Evolutionary conservation across 2,329 filamentous ascomycete species (phyloP).

Genomic region (Penicillium vulpinum): DNA sequence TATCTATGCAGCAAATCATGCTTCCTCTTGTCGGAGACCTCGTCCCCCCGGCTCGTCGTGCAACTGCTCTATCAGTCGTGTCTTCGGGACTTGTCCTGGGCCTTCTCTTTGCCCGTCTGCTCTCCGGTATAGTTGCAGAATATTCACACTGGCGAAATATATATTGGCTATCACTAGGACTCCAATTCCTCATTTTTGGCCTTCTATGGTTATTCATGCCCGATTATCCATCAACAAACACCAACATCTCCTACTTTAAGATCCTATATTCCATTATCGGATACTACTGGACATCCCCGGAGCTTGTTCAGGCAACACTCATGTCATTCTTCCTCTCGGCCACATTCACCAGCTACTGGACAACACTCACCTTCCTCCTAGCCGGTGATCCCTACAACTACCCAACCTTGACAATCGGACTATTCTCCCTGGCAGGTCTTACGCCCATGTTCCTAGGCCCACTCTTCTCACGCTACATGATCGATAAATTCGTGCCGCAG

Average conservation of each 20-base stretch:
- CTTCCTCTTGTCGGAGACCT: conserved; percentile 78
- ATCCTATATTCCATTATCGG: conserved; percentile 65
- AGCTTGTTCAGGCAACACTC: conserved; percentile 69
- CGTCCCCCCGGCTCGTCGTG: conserved; percentile 66
- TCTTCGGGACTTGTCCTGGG: conserved; percentile 74
- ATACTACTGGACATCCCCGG: conserved; percentile 65
- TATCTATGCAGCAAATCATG: conserved; percentile 59
- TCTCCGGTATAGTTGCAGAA: conserved; percentile 73
- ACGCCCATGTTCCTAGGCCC: conserved; percentile 67
- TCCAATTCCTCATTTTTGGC: conserved; percentile 67
- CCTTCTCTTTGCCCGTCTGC: conserved; percentile 71
- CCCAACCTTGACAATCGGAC: conserved; percentile 66
- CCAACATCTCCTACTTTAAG: conserved; percentile 62
- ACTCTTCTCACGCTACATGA: conserved; percentile 67
- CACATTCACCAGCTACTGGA: conserved; percentile 69
- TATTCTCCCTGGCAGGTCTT: conserved; percentile 78
- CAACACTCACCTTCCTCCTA: conserved; percentile 76
- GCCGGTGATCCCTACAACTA: conserved; percentile 69
- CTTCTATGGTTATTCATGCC: conserved; percentile 74
- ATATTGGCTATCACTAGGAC: conserved; percentile 73
- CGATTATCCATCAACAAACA: conserved; percentile 76
- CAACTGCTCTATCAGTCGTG: conserved; percentile 70
- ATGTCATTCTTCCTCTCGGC: conserved; percentile 63
- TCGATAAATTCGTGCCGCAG: conserved; percentile 68
- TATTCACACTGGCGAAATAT: conserved; percentile 74